A percentile compares a stretch with the other conserved stretches of the same genome.
Evolutionary conservation across 2,329 filamentous ascomycete species (phyloP).

Genomic region (Fusarium begoniae): DNA sequence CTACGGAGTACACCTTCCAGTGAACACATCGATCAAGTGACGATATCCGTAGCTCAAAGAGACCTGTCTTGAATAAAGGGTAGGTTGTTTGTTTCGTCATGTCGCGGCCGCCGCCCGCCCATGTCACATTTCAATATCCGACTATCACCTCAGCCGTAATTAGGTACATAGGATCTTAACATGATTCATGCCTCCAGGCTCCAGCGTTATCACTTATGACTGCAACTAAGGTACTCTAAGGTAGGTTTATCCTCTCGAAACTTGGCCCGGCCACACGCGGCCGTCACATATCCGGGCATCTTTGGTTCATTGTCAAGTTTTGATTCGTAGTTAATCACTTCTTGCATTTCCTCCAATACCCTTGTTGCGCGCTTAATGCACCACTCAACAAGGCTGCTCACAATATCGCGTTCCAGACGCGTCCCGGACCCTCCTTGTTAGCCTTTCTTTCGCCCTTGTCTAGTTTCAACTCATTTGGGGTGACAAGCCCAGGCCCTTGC

Average conservation of each 20-base stretch:
- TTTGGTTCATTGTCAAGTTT: background rate
- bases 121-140: slow-evolving; percentile 10
- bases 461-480: slow-evolving; percentile 10
- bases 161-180: background rate
- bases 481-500: slow-evolving; percentile 23
- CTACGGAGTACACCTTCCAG: background rate
- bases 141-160: slow-evolving; percentile 15
- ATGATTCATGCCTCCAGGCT: slow-evolving; percentile 11
- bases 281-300: slow-evolving; percentile 28
- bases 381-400: slow-evolving; percentile 19
- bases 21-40: background rate
- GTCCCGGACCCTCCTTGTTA: slow-evolving; percentile 23
- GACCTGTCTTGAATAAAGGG: slow-evolving; percentile 2
- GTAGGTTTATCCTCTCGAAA: slow-evolving; percentile 23
- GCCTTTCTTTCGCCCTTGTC: slow-evolving; percentile 25
- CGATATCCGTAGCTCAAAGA: background rate
- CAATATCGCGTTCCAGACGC: slow-evolving; percentile 32
- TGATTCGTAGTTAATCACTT: slow-evolving; percentile 33
- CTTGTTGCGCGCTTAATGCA: slow-evolving; percentile 37
- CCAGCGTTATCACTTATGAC: slow-evolving; percentile 5
- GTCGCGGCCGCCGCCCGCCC: background rate
- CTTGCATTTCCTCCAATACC: slow-evolving; percentile 17
- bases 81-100: background rate
- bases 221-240: background rate
- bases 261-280: slow-evolving; percentile 27